Base-by-base conservation (phyloP, 495 filamentous ascomycete genomes). In the Trichoderma reesei region DNA sequence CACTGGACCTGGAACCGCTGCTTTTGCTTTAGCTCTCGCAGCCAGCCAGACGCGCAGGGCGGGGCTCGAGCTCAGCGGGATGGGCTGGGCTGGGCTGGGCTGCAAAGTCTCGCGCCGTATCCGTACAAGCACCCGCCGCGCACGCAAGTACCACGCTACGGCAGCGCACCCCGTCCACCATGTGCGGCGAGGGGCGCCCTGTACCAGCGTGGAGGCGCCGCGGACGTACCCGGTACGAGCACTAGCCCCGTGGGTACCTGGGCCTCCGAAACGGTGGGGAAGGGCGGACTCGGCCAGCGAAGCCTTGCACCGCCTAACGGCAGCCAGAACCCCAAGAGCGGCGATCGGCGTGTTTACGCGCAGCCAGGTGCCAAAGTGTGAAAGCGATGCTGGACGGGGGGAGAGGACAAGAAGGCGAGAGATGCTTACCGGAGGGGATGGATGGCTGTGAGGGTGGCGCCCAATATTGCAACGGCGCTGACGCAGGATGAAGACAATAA, bases 1-100 rank as follows among this genome's bases (percentile, higher is more conserved):
- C n/a, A n/a, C n/a, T n/a, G 16, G 39, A 33, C 16, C 60, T 42
- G 60, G 60, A 61, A 37, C 38, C 42, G n/a, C 60, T 62, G 60
- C 39, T 62, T 14, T 18, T n/a, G 59, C 34, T 31, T 31, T 33
- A 62, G 60, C 60, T 62, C 18, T 18, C 16, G 26, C n/a, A n/a
- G n/a, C n/a, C n/a, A n/a, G n/a, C 60, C 34, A 51, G 26, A 26
- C 18, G 20, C 16, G 5, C 42, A 46, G 8, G 13, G 37, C 60
- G 38, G 26, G 26, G 26, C 60, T 34, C 8, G 39, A 62, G 26
- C 51, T 56, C 51, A 56, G 20, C 51, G 51, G 14, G n/a, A n/a
- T n/a, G n/a, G n/a, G n/a, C n/a, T n/a, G n/a, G n/a, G n/a, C n/a
- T n/a, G n/a, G n/a, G n/a, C n/a, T 56, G 51, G 51, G 48, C 48